phyloP scores from a whole-genome alignment of 1,284 basidiomycete genomes.

The Ustilago loliicola region DNA sequence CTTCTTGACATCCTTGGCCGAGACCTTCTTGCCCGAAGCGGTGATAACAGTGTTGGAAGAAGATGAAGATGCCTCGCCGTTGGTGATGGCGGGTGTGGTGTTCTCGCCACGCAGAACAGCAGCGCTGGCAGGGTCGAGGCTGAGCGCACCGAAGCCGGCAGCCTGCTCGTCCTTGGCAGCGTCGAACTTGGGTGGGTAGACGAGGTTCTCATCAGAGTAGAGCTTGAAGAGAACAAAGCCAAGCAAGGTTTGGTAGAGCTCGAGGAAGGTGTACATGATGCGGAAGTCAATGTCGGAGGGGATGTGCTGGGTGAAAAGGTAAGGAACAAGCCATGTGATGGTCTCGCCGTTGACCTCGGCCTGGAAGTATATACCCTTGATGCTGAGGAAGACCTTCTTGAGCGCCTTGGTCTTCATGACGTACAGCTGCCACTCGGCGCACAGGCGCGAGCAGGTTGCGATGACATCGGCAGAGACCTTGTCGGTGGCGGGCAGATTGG shows the following conservation, averaged over 20 bases:
- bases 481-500: conserved; percentile 74
- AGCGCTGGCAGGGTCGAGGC: conserved; percentile 76
- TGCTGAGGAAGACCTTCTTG: conserved; percentile 93
- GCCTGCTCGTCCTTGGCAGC: conserved; percentile 85
- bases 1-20: conserved; percentile 73
- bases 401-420: conserved; percentile 89
- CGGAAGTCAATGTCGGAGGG: conserved; percentile 96
- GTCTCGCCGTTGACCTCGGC: conserved; percentile 92
- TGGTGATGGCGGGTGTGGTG: conserved; percentile 14
- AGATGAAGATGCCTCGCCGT: conserved; percentile 32
- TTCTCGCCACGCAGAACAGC: conserved; percentile 61
- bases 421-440: conserved; percentile 80
- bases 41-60: conserved; percentile 45
- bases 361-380: conserved; percentile 99
- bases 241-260: conserved; percentile 96
- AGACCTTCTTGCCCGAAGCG: conserved; percentile 71
- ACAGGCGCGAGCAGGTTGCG: conserved; percentile 87
- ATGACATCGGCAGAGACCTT: conserved; percentile 86
- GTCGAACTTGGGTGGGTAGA: conserved; percentile 95
- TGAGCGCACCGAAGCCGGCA: conserved; percentile 87
- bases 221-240: conserved; percentile 98
- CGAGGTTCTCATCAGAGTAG: conserved; percentile 91
- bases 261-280: conserved; percentile 98
- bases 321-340: conserved; percentile 96
- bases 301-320: conserved; percentile 95